phyloP scores from a whole-genome alignment of 352 stramenopile genomes.

The Globisporangium rhizosaccharum region DNA sequence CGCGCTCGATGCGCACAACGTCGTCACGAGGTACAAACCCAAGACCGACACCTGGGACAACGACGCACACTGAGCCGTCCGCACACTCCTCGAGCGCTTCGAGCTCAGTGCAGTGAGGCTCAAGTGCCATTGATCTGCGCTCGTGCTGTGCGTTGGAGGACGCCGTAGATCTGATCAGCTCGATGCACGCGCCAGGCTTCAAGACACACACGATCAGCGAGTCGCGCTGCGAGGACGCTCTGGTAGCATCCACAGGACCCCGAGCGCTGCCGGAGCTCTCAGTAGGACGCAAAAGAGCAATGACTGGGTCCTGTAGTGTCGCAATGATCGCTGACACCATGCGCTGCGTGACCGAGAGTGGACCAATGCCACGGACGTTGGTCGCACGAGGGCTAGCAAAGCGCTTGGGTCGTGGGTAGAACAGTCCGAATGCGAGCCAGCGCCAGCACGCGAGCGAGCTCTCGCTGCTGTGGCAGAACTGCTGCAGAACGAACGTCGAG shows the following conservation, averaged over 20 bases:
- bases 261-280: neutral
- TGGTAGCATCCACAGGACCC: neutral
- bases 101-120: neutral
- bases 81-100: neutral
- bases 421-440: conserved; percentile 5
- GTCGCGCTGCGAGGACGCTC: neutral
- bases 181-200: neutral
- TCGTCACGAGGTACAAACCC: neutral
- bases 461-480: neutral
- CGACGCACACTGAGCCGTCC: conserved; percentile 1
- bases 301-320: neutral
- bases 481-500: neutral
- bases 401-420: neutral
- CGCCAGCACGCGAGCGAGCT: conserved; percentile 1
- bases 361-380: neutral
- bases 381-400: neutral
- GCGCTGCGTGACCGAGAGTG: neutral
- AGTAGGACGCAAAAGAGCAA: neutral
- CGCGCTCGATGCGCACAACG: neutral
- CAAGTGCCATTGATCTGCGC: no score
- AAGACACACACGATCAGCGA: neutral
- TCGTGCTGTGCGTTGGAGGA: no score
- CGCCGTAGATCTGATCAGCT: neutral
- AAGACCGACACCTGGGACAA: conserved; percentile 1
- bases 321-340: neutral